Base-by-base conservation (phyloP, 1,139 yeast species). In the Candida tetrigidarum region DNA sequence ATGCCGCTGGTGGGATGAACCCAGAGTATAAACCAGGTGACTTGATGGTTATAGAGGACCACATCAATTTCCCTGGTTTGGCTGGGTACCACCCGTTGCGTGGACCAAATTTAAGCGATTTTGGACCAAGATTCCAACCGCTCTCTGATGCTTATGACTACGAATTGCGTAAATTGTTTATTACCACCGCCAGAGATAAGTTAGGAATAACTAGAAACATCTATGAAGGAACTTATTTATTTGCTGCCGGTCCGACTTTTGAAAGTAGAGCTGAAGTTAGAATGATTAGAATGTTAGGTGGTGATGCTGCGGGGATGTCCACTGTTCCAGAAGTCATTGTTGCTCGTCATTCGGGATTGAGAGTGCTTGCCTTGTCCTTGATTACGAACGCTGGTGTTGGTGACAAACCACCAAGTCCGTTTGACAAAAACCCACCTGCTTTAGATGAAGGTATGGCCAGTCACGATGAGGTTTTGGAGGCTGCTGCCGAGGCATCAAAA, bases 301-400 rank as follows among this genome's bases (percentile, higher is more conserved):
- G 91, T 39, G 97, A 93, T 65, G 89, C 96, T 0, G 98, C 92
- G 5, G 99, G 99, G 3, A 93, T 93, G 99, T 87, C 96, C 48
- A 93, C 98, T 0, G 97, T 92, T 28, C 97, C 99, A 0, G 99
- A 93, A 64, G 96, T 90, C 2, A 81, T 91, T 52, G 86, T 89
- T 11, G 98, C 97, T 3, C 84, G 97, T 59, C 98, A 93, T 63
- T 78, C 85, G 47, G 96, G 91, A 0, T 65, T 95, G 68, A 76
- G 74, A 51, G 96, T 90, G 3, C 71, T 93, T 50, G 98, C 97
- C 0, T 64, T 93, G 44, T 86, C 96, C 49, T 76, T 93, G 51
- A 86, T 93, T 50, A 93, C 98, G 23, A 93, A 93, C 60, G 83
- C 80, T 2, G 92, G 89, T 30, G 88, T 91, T 8, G 77, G 79